Base-by-base conservation (phyloP, 2,329 filamentous ascomycete species). In the Botrytis tulipae region DNA sequence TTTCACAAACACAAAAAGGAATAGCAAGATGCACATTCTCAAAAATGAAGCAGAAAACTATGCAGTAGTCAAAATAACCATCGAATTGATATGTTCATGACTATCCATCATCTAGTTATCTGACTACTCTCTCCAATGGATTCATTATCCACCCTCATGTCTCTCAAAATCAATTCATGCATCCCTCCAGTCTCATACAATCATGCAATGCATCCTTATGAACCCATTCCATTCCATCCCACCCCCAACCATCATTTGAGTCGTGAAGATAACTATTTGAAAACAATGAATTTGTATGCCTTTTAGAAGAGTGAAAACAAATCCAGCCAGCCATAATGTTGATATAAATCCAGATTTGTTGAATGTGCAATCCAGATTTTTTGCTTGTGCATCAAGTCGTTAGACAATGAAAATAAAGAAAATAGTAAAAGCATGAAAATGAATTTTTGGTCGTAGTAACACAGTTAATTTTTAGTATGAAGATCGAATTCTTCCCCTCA, bases 201-300 rank as follows among this genome's bases (percentile, higher is more conserved):
- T 69, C 66, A 69, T 69, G 66, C 66, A 57, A 44, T 69, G 66
- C 66, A 69, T 69, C 66, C 68, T 42, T 70, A 62, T 63, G 51
- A 68, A 68, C 62, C 70, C 48, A 51, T 72, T 66, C 61, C 48
- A 54, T 63, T 59, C 70, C 70, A 68, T 72, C 62, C 61, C 70
- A 59, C 54, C 48, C 51, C 62, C 70, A 59, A 72, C 70, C 70
- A 54, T 72, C 70, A 67, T 66, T 51, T 32, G 59, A 71, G 59
- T 71, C 60, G 69, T 40, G 57, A 72, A 67, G 57, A 63, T 68
- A 67, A 65, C 73, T 74, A 74, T 54, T 74, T 74, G 73, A 74
- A 74, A 74, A 74, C 71, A 74, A 40, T 70, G 71, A 73, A 67
- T 67, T 72, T 65, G 61, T 66, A 59, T 72, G 18, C 57, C 42